These are phyloP conservation scores for Reticulascus tulasneorum DNA, from an alignment of 2,329 filamentous ascomycete genomes.

Conservation along the genomic window DNA sequence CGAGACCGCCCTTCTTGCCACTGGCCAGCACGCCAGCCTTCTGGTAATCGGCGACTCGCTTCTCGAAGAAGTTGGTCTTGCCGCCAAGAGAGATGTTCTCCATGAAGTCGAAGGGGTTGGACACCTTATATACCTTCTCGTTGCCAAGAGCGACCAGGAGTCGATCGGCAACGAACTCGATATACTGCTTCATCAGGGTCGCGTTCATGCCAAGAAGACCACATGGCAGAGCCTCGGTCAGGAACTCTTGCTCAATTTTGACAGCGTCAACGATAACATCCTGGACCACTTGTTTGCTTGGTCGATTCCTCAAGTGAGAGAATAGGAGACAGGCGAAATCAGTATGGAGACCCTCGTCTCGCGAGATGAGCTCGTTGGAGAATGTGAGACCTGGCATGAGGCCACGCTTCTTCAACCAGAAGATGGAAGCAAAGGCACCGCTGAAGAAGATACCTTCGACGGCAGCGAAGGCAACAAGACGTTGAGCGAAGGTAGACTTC, in stretches of 20 bases:
- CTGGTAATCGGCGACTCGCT: slow-evolving; percentile 98
- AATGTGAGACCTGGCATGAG: slow-evolving; percentile 98
- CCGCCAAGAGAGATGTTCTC: slow-evolving; percentile 98
- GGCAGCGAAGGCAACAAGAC: slow-evolving; percentile 92
- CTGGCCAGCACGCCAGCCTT: slow-evolving; percentile 98
- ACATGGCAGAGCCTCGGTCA: slow-evolving; percentile 90
- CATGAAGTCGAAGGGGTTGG: slow-evolving; percentile 99
- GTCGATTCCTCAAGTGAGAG: slow-evolving; percentile 93
- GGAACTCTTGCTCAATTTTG: slow-evolving; percentile 92
- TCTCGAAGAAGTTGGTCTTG: slow-evolving; percentile 99
- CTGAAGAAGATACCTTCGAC: slow-evolving; percentile 99
- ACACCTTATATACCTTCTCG: slow-evolving; percentile 84
- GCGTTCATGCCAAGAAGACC: slow-evolving; percentile 97
- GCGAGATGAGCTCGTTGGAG: slow-evolving; percentile 99
- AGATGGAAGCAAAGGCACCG: slow-evolving; percentile 96
- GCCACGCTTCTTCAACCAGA: slow-evolving; percentile 99
- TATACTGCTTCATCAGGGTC: slow-evolving; percentile 98
- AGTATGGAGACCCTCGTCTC: slow-evolving; percentile 98
- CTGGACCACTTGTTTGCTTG: slow-evolving; percentile 73
- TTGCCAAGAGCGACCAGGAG: slow-evolving; percentile 91
- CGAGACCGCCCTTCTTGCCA: slow-evolving; percentile 70
- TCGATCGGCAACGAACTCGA: slow-evolving; percentile 97
- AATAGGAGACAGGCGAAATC: slow-evolving; percentile 97
- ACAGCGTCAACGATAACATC: slow-evolving; percentile 94
- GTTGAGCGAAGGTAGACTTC: slow-evolving; percentile 90